phyloP scores from a whole-genome alignment of 768 basidiomycete species.

The Butyriboletus loyo region DNA sequence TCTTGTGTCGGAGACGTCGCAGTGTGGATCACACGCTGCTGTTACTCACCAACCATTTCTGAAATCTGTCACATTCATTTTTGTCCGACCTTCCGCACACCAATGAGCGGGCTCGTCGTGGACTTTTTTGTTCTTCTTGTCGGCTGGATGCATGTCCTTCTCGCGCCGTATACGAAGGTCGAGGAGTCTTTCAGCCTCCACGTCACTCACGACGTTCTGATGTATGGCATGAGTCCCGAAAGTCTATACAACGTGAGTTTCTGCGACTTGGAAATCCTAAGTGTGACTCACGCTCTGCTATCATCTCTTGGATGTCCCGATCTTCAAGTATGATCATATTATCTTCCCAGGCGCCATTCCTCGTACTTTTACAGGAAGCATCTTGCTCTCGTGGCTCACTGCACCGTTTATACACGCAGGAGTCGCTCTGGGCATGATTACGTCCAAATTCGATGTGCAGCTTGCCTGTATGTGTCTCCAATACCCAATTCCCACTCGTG shows the following conservation, averaged over 20 bases:
- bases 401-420: slow-evolving; percentile 47
- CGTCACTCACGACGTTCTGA: slow-evolving; percentile 81
- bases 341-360: slow-evolving; percentile 88
- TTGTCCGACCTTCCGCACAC: background rate
- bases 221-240: slow-evolving; percentile 56
- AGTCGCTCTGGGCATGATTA: slow-evolving; percentile 39
- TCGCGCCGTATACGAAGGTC: slow-evolving; percentile 92
- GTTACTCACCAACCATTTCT: too few relatives aligned
- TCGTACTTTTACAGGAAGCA: slow-evolving; percentile 78
- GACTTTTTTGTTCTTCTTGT: slow-evolving; percentile 51
- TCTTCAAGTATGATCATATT: slow-evolving; percentile 81
- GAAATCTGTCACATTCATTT: background rate
- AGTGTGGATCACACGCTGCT: background rate
- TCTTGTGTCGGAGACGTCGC: background rate
- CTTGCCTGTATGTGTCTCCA: slow-evolving; percentile 51
- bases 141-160: slow-evolving; percentile 64
- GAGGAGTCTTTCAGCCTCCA: slow-evolving; percentile 98
- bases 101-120: slow-evolving; percentile 28
- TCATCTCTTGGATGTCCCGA: background rate
- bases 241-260: slow-evolving; percentile 49
- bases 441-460: slow-evolving; percentile 67
- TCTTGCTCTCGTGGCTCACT: slow-evolving; percentile 60
- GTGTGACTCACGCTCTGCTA: slow-evolving; percentile 5
- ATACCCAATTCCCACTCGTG: background rate
- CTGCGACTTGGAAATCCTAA: background rate